Evolutionary conservation across 257 asterid species (phyloP), one percentile per base, ranked within the genome.

Genomic region (Scutellaria barbata): DNA sequence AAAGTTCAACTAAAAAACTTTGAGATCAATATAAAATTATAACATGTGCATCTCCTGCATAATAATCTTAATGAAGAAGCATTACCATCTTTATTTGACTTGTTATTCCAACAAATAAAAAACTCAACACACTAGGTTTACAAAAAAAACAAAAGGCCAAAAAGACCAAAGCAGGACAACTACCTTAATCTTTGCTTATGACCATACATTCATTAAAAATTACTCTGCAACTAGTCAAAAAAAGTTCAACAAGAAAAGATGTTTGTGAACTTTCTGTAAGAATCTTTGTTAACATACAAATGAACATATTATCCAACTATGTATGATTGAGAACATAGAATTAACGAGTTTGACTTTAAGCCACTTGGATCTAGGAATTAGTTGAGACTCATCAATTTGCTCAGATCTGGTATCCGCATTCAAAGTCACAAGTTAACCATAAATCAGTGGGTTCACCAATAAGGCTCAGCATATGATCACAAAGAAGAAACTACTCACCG

Each of bases 401-500:
- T 39, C 11, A 17, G 43, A 63, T 41, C 54, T 50, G 41, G 62
- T 51, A 13, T 56, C 59, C 39, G 35, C 67, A 13, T 43, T 41
- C 51, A 74, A 55, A 60, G 30, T 43, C 55, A 5, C 17, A 59
- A 53, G 17, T 62, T 42, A 39, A 61, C 7, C 52, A 35, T 35
- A 33, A 47, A 25, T 25, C 33, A 59, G 18, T 22, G 54, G 46
- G 40, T 48, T 53, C 5, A 68, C 63, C 40, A 58, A 42, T 39
- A 64, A 51, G 8, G 74, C 58, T 48, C 18, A 68, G 8, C 20
- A 76, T 39, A 61, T 11, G 55, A 70, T 68, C 42, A 48, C 46
- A 51, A 80, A 46, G 42, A 40, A 53, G 54, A 30, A 60, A 68
- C 33, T 20, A 76, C 88, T 82, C 74, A 95, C 99, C 92, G 58